Conservation (phyloP, 169 alveolate genomes). For the Plasmodium fragile region DNA sequence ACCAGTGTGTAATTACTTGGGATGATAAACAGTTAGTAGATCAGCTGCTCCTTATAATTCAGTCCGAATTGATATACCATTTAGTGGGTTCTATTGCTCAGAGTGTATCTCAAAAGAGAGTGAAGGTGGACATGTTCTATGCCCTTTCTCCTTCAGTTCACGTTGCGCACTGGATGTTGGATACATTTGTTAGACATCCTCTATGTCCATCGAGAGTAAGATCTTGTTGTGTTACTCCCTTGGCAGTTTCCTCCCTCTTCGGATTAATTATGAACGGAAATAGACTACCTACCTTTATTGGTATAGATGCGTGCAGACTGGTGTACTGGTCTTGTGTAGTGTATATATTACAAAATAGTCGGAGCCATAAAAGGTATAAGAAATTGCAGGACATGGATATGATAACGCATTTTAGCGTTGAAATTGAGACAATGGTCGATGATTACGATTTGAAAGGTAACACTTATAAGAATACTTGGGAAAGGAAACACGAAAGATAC, state of each 20-base stretch:
- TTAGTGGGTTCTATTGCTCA: slow-evolving; percentile 88
- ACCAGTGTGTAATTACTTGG: slow-evolving; percentile 77
- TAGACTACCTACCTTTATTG: slow-evolving; percentile 89
- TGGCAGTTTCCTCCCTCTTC: slow-evolving; percentile 84
- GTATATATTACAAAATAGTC: slow-evolving; percentile 32
- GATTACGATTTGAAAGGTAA: not conserved
- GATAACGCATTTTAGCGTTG: slow-evolving; percentile 38
- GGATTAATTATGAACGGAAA: slow-evolving; percentile 88
- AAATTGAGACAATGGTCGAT: not conserved
- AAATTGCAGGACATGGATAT: slow-evolving; percentile 52
- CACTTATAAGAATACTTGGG: not conserved
- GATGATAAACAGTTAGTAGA: slow-evolving; percentile 40
- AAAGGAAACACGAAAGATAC: not conserved
- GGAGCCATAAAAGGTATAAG: slow-evolving; percentile 11
- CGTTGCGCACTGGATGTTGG: slow-evolving; percentile 92
- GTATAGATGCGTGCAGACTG: slow-evolving; percentile 88
- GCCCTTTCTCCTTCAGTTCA: slow-evolving; percentile 87
- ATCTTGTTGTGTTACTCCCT: slow-evolving; percentile 80
- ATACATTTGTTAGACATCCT: slow-evolving; percentile 90
- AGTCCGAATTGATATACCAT: slow-evolving; percentile 85
- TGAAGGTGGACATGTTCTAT: slow-evolving; percentile 78
- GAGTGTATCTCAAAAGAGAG: slow-evolving; percentile 75
- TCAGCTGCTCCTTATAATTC: slow-evolving; percentile 76
- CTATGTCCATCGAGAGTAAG: slow-evolving; percentile 89
- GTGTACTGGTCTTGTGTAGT: slow-evolving; percentile 84